These are phyloP conservation scores for Staphylotrichum tortipilum DNA, from an alignment of 495 filamentous ascomycete genomes.

Conservation along the genomic window DNA sequence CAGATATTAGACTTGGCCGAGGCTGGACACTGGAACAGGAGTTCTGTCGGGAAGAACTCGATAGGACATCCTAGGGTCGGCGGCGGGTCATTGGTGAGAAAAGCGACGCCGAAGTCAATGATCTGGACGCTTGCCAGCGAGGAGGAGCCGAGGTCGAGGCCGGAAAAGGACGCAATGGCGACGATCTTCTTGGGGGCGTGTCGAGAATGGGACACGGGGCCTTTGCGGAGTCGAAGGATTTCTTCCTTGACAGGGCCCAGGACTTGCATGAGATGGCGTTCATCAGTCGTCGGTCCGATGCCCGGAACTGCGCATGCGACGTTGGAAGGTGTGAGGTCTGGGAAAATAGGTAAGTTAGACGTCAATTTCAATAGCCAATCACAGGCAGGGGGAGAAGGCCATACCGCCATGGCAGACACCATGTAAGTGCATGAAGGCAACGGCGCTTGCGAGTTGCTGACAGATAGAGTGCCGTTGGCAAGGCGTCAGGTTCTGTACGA, in stretches of 20 bases:
- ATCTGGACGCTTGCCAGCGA: background rate
- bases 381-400: background rate
- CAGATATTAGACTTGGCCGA: constrained; percentile 1
- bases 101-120: constrained; percentile 2
- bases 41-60: background rate
- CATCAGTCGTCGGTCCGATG: background rate
- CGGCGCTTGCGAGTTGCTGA: constrained; percentile 5
- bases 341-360: background rate
- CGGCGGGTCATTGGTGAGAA: background rate
- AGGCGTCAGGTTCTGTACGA: background rate
- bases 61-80: background rate
- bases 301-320: background rate
- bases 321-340: background rate
- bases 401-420: constrained; percentile 2
- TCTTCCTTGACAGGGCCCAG: background rate
- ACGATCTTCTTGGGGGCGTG: background rate
- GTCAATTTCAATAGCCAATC: background rate
- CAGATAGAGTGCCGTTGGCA: background rate
- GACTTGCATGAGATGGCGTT: background rate
- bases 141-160: background rate
- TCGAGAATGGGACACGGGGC: background rate
- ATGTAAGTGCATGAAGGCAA: constrained; percentile 1
- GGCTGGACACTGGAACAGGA: background rate
- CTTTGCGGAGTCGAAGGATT: background rate
- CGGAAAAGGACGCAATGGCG: background rate